Evolutionary conservation across 2,329 filamentous ascomycete species (phyloP), one percentile per base, ranked within the genome.

Genomic region (Chrysoporthe austroafricana): DNA sequence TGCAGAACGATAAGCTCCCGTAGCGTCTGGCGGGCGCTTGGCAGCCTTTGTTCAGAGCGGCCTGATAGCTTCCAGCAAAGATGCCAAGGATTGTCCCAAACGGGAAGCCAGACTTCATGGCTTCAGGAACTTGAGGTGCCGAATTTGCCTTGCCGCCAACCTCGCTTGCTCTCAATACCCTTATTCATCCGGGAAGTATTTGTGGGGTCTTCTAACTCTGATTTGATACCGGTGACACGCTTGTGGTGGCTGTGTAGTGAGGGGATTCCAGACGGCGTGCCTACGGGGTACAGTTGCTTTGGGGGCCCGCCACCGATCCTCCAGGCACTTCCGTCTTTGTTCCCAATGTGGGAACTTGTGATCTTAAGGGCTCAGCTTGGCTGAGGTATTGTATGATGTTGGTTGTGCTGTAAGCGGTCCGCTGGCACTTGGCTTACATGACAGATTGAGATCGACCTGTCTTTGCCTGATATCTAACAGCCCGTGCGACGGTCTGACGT

Each of bases 81-180:
- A 26, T 26, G 56, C 63, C 62, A 32, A 63, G 60, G 16, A 48
- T 36, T 14, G 14, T 6, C 26, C 18, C 60, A 18, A 50, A 62
- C 46, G 32, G 43, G 32, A 36, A 57, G 26, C 52, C 21, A 57
- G 52, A 8, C 7, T 34, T 4, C 14, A 34, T 36, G 52, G 14
- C 52, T n/a, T 50, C 14, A 50, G 4, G 42, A 46, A 16, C 44
- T 48, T 2, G 16, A 48, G 26, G 26, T 26, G 26, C 26, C 46
- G 6, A 16, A n/a, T 57, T 11, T 39, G 54, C 54, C 54, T 39
- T 14, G 34, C 14, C 54, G 54, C 54, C 54, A 57, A 57, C 36
- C 48, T 36, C 64, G 50, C 46, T 62, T 48, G 64, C 63, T 13
- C 39, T 39, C 48, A n/a, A 46, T 59, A 54, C 44, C 58, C 48